Conservation (phyloP, 352 stramenopile species). For the Aphanomyces euteiches region DNA sequence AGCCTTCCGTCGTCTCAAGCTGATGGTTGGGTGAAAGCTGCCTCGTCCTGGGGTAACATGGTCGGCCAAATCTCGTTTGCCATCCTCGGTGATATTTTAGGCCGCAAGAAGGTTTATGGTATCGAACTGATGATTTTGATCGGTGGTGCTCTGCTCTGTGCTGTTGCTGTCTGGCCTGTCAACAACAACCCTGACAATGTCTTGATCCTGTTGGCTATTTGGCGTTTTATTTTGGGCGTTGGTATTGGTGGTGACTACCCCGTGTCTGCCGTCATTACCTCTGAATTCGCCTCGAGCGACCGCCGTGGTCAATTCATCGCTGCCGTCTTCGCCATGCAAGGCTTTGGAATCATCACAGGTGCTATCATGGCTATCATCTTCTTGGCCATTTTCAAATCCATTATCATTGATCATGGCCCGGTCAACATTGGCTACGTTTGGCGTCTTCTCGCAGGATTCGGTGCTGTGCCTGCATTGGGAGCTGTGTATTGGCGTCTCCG, state of each 20-base stretch:
- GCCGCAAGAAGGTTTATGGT: conserved; percentile 49
- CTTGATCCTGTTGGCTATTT: conserved; percentile 49
- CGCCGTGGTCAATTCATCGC: conserved; percentile 48
- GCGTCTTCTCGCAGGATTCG: conserved; percentile 43
- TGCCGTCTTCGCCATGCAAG: conserved; percentile 55
- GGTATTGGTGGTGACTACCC: conserved; percentile 55
- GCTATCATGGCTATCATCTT: conserved; percentile 41
- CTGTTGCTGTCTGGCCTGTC: conserved; percentile 41
- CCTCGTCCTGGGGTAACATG: conserved; percentile 43
- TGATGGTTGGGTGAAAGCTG: conserved; percentile 46
- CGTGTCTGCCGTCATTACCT: conserved; percentile 51
- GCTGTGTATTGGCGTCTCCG: conserved; percentile 50
- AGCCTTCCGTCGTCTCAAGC: conserved; percentile 34
- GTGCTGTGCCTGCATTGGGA: conserved; percentile 39
- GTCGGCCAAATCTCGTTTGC: conserved; percentile 51
- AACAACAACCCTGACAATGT: conserved; percentile 46
- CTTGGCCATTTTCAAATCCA: conserved; percentile 35
- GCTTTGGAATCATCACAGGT: conserved; percentile 44
- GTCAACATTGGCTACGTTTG: conserved; percentile 48
- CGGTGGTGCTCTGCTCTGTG: conserved; percentile 38
- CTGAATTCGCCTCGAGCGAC: conserved; percentile 44
- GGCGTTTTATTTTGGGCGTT: conserved; percentile 49
- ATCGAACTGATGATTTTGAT: conserved; percentile 50
- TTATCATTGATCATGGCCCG: conserved; percentile 37
- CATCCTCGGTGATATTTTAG: conserved; percentile 45